phyloP scores from a whole-genome alignment of 331 rosid species.

The Malus hybrid region DNA sequence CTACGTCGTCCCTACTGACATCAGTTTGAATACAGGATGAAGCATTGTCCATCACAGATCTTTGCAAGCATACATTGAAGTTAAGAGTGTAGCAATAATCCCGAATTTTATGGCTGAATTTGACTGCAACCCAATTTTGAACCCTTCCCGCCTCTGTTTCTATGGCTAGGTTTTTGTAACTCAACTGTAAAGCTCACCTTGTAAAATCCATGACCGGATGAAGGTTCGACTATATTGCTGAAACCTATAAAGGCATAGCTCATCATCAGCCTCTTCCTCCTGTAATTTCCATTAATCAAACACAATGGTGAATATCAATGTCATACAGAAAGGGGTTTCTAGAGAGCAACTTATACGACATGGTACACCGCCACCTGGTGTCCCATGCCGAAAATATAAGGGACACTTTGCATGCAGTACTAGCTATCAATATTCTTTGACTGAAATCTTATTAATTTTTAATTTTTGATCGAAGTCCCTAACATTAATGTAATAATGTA shows the following conservation, averaged over 20 bases:
- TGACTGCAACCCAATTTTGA: background rate
- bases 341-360: background rate
- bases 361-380: too few relatives aligned
- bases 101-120: background rate
- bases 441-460: too few relatives aligned
- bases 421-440: too few relatives aligned
- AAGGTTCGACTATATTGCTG: slow-evolving; percentile 76
- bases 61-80: background rate
- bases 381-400: too few relatives aligned
- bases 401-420: too few relatives aligned
- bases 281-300: slow-evolving; percentile 15
- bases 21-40: background rate
- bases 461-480: too few relatives aligned
- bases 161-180: background rate
- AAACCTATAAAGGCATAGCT: slow-evolving; percentile 62
- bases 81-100: background rate
- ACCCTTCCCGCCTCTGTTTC: background rate
- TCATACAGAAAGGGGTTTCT: background rate
- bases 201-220: slow-evolving; percentile 87
- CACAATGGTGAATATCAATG: background rate
- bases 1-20: background rate
- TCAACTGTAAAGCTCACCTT: slow-evolving; percentile 38
- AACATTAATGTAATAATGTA: too few relatives aligned
- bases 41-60: background rate
- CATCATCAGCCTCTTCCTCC: slow-evolving; percentile 74